These are phyloP conservation scores for Pistacia atlantica DNA, from an alignment of 345 rosid genomes.

Conservation along the genomic window DNA sequence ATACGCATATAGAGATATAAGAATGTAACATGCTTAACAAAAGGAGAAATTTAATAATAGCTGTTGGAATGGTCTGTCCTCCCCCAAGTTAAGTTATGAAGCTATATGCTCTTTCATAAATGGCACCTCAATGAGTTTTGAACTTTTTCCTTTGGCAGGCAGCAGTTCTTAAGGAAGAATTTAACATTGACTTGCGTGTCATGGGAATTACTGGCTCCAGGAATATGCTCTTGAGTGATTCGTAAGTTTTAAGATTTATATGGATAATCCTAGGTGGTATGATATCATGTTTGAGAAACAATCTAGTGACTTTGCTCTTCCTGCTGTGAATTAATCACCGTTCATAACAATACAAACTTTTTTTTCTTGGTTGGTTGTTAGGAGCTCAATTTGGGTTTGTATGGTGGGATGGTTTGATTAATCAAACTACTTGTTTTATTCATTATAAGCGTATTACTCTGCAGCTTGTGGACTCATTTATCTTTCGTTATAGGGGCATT, in stretches of 20 bases:
- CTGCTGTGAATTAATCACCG: background rate
- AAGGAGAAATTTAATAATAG: background rate
- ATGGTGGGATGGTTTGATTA: background rate
- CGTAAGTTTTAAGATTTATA: slow-evolving; percentile 53
- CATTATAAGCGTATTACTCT: background rate
- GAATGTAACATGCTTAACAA: background rate
- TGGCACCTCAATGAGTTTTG: slow-evolving; percentile 8
- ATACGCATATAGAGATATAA: no score
- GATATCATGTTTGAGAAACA: background rate
- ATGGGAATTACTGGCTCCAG: slow-evolving; percentile 89
- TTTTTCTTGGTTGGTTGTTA: background rate
- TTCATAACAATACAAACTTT: background rate
- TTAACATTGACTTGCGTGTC: slow-evolving; percentile 94
- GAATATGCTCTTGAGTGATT: slow-evolving; percentile 81
- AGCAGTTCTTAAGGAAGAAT: slow-evolving; percentile 90
- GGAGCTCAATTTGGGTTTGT: background rate
- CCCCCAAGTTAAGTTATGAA: background rate
- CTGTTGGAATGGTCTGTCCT: no score
- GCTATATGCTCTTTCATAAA: background rate
- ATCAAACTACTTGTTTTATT: background rate
- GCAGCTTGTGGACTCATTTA: background rate
- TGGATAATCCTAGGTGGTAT: background rate
- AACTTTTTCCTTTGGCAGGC: slow-evolving; percentile 51
- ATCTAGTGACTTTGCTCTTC: background rate
- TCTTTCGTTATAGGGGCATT: slow-evolving; percentile 65